Conservation (phyloP, 768 basidiomycete genomes). For the Erythrobasidium yunnanense region DNA sequence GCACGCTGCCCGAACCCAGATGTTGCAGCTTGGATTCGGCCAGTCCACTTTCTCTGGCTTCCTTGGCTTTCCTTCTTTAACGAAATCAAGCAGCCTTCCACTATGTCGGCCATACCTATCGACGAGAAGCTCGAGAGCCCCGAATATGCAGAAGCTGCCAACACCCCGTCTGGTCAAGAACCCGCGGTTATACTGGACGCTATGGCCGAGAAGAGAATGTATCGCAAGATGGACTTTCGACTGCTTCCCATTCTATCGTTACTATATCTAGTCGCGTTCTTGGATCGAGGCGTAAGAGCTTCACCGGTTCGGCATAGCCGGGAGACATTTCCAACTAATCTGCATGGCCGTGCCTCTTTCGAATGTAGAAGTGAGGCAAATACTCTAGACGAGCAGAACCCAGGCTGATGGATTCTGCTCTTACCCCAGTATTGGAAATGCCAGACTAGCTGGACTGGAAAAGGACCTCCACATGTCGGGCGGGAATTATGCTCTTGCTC, state of each 20-base stretch:
- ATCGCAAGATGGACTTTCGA: conserved; percentile 25
- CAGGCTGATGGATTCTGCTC: not conserved
- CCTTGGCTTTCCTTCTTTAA: no score
- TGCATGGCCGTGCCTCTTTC: no score
- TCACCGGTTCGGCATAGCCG: no score
- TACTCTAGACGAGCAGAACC: not conserved
- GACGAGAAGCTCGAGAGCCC: not conserved
- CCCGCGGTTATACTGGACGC: conserved; percentile 10
- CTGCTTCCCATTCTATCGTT: conserved; percentile 28
- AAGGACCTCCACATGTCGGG: conserved; percentile 31
- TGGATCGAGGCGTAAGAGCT: conserved; percentile 32
- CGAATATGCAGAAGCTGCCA: not conserved
- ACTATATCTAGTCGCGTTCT: conserved; percentile 26
- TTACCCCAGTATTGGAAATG: conserved; percentile 32
- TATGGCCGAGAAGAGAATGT: conserved; percentile 10
- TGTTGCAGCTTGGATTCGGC: no score
- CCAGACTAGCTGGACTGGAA: conserved; percentile 31
- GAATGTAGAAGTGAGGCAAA: not conserved
- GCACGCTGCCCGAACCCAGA: no score
- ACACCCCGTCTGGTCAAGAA: not conserved
- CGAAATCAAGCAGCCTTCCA: no score
- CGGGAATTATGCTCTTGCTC: conserved; percentile 30
- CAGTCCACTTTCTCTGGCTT: no score
- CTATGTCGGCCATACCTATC: not conserved
- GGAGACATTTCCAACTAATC: not conserved